phyloP scores from a whole-genome alignment of 2,329 filamentous ascomycete genomes.

The Eurotiales sp. region DNA sequence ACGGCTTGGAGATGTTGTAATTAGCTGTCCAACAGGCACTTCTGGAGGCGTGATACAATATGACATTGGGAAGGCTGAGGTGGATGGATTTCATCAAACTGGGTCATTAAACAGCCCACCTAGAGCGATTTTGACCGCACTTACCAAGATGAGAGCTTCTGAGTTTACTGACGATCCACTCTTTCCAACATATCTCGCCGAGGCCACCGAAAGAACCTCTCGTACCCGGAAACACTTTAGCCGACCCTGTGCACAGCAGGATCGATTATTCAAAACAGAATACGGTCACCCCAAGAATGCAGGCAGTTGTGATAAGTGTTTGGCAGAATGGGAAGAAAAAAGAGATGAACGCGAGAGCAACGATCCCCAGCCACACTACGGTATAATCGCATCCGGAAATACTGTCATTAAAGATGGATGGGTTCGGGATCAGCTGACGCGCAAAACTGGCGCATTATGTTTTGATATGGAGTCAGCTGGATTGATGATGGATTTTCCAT shows the following conservation, averaged over 20 bases:
- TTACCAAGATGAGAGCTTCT: background rate
- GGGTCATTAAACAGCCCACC: slow-evolving; percentile 16
- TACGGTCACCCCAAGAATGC: background rate
- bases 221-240: background rate
- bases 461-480: slow-evolving; percentile 22
- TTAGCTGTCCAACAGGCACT: slow-evolving; percentile 10
- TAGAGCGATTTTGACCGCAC: background rate
- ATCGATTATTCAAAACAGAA: background rate
- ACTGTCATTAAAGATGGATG: slow-evolving; percentile 15
- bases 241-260: background rate
- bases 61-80: slow-evolving; percentile 13
- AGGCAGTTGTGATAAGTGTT: background rate
- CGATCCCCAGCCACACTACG: slow-evolving; percentile 21
- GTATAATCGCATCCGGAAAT: slow-evolving; percentile 26
- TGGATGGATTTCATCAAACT: slow-evolving; percentile 12
- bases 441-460: background rate
- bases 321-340: background rate
- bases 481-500: slow-evolving; percentile 18
- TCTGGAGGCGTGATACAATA: slow-evolving; percentile 15
- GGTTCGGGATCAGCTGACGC: background rate
- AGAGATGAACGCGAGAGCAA: background rate
- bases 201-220: background rate
- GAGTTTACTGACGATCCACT: background rate
- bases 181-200: background rate
- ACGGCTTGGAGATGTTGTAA: slow-evolving; percentile 9